Conservation (phyloP, 768 basidiomycete species). For the Lactarius indigo region DNA sequence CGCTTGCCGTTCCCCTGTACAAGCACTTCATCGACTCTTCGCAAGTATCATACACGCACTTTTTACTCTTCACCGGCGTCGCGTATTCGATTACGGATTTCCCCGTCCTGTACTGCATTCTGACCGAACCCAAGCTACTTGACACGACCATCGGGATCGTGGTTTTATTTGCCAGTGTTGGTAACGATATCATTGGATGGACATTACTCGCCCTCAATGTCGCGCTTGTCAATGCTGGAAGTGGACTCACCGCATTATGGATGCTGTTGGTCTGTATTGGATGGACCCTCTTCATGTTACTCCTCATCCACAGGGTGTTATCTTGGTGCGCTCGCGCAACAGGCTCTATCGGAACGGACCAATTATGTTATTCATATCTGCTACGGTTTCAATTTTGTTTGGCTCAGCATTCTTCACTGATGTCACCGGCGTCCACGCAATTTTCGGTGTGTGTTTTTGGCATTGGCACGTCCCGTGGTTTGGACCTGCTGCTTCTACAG, state of each 20-base stretch:
- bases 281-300: constrained; percentile 74
- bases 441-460: constrained; percentile 59
- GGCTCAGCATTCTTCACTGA: constrained; percentile 91
- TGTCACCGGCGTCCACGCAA: constrained; percentile 86
- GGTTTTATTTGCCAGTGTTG: constrained; percentile 89
- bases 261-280: constrained; percentile 73
- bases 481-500: constrained; percentile 32
- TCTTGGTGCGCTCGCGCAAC: constrained; percentile 72
- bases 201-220: constrained; percentile 84
- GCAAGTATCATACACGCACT: constrained; percentile 73
- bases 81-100: constrained; percentile 88
- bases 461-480: background rate
- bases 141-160: constrained; percentile 91
- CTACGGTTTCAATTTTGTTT: constrained; percentile 76
- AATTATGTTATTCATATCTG: constrained; percentile 85
- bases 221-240: constrained; percentile 85
- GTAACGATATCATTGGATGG: constrained; percentile 78
- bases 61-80: constrained; percentile 92
- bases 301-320: constrained; percentile 59
- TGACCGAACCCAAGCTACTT: constrained; percentile 87
- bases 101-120: constrained; percentile 80
- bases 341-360: constrained; percentile 78
- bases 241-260: constrained; percentile 81
- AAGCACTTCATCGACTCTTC: constrained; percentile 59
- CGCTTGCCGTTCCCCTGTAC: constrained; percentile 67